Evolutionary conservation across 169 alveolate species (phyloP).

Genomic region (Cryptosporidium ryanae): DNA sequence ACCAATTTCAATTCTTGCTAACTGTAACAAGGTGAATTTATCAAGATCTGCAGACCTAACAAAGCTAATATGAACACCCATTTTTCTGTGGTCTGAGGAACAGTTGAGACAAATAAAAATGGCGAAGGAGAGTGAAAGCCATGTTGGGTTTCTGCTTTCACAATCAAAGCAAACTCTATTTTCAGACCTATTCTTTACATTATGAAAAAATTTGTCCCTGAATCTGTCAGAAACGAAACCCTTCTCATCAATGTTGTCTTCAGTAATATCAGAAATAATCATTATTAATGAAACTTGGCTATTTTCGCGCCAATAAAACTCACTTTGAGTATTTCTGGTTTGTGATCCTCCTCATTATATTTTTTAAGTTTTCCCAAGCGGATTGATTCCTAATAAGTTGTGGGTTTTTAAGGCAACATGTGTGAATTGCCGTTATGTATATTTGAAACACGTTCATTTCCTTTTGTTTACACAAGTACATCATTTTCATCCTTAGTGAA

Average conservation of each 20-base stretch:
- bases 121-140: constrained; percentile 95
- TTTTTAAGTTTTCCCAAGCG: constrained; percentile 69
- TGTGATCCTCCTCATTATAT: constrained; percentile 50
- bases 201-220: constrained; percentile 83
- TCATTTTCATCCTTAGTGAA: constrained; percentile 60
- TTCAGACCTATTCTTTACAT: constrained; percentile 80
- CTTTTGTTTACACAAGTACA: constrained; percentile 39
- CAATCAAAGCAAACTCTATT: constrained; percentile 93
- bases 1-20: constrained; percentile 82
- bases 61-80: constrained; percentile 95
- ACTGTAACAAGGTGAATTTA: constrained; percentile 88
- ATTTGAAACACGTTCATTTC: constrained; percentile 32
- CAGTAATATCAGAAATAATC: constrained; percentile 63
- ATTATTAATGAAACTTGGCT: background rate
- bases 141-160: constrained; percentile 94
- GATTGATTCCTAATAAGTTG: constrained; percentile 60
- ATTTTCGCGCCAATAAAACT: constrained; percentile 17
- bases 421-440: constrained; percentile 57
- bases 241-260: constrained; percentile 81
- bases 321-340: constrained; percentile 15
- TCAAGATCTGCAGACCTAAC: constrained; percentile 93
- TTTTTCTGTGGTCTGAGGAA: constrained; percentile 94
- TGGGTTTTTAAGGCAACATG: constrained; percentile 64
- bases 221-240: constrained; percentile 85
- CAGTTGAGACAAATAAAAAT: constrained; percentile 96